Evolutionary conservation across 441 rosid genomes (phyloP), one percentile per base, ranked within the genome.

Genomic region (Croton setiger): DNA sequence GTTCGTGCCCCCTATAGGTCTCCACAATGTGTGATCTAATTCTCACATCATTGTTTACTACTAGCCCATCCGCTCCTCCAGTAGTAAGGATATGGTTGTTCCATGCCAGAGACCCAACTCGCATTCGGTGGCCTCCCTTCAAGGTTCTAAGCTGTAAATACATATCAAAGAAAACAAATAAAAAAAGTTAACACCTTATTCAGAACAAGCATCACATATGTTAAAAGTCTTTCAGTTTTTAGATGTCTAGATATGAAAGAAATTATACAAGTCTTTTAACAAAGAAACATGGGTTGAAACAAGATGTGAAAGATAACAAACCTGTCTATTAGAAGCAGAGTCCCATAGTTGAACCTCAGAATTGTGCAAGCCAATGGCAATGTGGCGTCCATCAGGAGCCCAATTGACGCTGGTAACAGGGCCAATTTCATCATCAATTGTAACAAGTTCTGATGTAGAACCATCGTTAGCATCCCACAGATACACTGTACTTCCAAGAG

Each of bases 371-470:
- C 94, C 94, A 68, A 90, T 17, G 0, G 94, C 94, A 43, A 90
- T 73, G 57, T 85, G 90, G 62, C 84, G 85, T 31, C 96, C 96
- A 83, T 90, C 94, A 20, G 88, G 87, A 60, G 91, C 94, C 94
- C 96, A 88, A 39, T 68, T 84, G 72, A 90, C 80, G 64, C 96
- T 88, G 8, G 96, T 90, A 35, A 90, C 78, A 1, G 91, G 96
- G 13, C 94, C 94, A 7, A 52, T 72, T 67, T 88, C 96, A 4
- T 90, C 90, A 43, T 83, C 89, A 44, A 88, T 31, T 4, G 94
- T 88, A 36, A 87, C 87, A 62, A 90, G 90, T 79, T 90, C 91
- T 2, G 89, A 82, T 15, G 88, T 80, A 23, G 91, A 87, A 41
- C 88, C 87, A 69, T 14, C 63, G 7, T 91, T 81, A 75, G 90